phyloP scores from a whole-genome alignment of 305 asterid species.

The Petunia hybrid region DNA sequence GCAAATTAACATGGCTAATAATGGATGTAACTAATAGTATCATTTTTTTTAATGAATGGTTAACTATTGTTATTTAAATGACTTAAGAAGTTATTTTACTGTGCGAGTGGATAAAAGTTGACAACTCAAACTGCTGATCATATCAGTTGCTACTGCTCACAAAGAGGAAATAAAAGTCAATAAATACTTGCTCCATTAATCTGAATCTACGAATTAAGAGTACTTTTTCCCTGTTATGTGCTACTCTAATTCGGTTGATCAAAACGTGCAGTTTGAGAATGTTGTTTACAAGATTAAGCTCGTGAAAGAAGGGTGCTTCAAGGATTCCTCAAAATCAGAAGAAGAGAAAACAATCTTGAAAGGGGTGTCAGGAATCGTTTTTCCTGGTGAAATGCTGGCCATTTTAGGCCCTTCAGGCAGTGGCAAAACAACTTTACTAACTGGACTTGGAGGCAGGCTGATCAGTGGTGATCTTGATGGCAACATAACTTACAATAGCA shows the following conservation, averaged over 20 bases:
- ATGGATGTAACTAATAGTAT: too few relatives aligned
- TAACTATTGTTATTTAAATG: too few relatives aligned
- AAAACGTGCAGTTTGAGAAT: constrained; percentile 58
- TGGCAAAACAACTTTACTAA: constrained; percentile 35
- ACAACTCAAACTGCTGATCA: neutral
- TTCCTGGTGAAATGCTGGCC: constrained; percentile 32
- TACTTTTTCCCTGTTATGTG: neutral
- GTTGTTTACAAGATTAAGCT: constrained; percentile 51
- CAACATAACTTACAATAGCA: neutral
- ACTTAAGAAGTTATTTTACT: too few relatives aligned
- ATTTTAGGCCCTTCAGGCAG: constrained; percentile 38
- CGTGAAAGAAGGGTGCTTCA: constrained; percentile 37
- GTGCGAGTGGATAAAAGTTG: neutral
- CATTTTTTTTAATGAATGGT: too few relatives aligned
- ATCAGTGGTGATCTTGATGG: neutral
- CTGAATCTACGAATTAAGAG: neutral
- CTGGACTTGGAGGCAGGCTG: constrained; percentile 33
- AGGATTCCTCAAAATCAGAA: constrained; percentile 38
- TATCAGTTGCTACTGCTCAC: neutral
- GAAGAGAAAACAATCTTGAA: constrained; percentile 58
- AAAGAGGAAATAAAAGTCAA: neutral
- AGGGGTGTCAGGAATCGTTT: constrained; percentile 30
- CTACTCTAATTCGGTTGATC: neutral
- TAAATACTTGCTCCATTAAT: neutral
- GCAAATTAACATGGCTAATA: too few relatives aligned